These are phyloP conservation scores for Posidonia australis DNA, from an alignment of 106 monocot species.

Conservation along the genomic window DNA sequence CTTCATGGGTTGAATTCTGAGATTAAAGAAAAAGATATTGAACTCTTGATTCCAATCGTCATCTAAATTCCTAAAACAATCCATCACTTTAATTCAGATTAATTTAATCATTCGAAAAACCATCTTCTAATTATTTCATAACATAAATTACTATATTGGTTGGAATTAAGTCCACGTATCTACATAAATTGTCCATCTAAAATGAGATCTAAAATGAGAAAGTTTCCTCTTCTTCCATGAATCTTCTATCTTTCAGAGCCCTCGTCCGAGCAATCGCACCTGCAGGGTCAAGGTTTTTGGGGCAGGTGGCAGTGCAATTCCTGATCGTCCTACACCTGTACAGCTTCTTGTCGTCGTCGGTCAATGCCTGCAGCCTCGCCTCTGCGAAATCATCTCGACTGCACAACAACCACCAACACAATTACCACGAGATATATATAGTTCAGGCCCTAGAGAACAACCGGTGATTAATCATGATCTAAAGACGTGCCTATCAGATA, in stretches of 20 bases:
- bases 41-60: no score
- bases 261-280: conserved; percentile 13
- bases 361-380: conserved; percentile 55
- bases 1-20: no score
- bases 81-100: no score
- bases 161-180: no score
- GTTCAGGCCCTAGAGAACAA: no score
- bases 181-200: no score
- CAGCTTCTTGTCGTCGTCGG: conserved; percentile 31
- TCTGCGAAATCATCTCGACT: conserved; percentile 45
- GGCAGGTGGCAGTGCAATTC: conserved; percentile 54
- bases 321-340: conserved; percentile 49
- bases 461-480: no score
- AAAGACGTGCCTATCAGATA: conserved; percentile 27
- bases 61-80: no score
- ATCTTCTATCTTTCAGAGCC: conserved; percentile 1
- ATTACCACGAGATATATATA: neutral
- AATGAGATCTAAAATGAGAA: neutral
- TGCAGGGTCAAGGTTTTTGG: conserved; percentile 15
- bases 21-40: no score
- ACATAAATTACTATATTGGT: no score
- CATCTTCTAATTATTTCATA: no score
- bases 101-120: no score
- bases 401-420: neutral
- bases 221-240: conserved; percentile 4